Percentiles rank a stretch among this genome's conserved stretches.
Conservation (phyloP, 257 asterid genomes). For the Plantago elongata region DNA sequence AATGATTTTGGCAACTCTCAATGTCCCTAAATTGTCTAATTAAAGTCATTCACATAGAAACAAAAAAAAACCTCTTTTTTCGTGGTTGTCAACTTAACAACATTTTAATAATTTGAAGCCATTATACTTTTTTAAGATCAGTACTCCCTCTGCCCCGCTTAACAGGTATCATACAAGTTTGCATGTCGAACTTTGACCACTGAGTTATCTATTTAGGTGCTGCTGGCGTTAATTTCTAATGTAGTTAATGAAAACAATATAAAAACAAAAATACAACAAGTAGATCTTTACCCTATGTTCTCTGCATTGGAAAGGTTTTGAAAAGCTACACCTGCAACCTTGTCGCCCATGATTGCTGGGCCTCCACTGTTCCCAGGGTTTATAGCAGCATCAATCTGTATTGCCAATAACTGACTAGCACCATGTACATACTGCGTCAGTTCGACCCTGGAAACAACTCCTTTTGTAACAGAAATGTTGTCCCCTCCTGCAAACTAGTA, state of each 20-base stretch:
- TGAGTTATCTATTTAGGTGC: no score
- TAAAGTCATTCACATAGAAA: background rate
- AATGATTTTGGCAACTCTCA: no score
- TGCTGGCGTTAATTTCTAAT: no score
- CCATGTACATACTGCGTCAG: slow-evolving; percentile 96
- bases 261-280: background rate
- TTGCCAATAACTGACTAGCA: slow-evolving; percentile 83
- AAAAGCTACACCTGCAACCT: slow-evolving; percentile 97
- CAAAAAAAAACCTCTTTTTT: background rate
- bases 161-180: no score
- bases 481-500: slow-evolving; percentile 67
- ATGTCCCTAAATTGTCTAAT: no score
- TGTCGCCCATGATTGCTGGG: slow-evolving; percentile 96
- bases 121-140: background rate
- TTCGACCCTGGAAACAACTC: slow-evolving; percentile 96
- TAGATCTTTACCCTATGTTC: slow-evolving; percentile 66
- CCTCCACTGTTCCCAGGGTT: slow-evolving; percentile 99
- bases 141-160: no score
- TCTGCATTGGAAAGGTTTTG: slow-evolving; percentile 98
- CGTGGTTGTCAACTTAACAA: background rate
- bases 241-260: no score
- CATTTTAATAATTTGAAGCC: background rate
- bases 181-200: no score
- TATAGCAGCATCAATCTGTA: slow-evolving; percentile 98
- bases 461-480: slow-evolving; percentile 95